Base-by-base conservation (phyloP, 228 moss, liverwort and hornwort genomes). In the Sphagnum magellanicum region DNA sequence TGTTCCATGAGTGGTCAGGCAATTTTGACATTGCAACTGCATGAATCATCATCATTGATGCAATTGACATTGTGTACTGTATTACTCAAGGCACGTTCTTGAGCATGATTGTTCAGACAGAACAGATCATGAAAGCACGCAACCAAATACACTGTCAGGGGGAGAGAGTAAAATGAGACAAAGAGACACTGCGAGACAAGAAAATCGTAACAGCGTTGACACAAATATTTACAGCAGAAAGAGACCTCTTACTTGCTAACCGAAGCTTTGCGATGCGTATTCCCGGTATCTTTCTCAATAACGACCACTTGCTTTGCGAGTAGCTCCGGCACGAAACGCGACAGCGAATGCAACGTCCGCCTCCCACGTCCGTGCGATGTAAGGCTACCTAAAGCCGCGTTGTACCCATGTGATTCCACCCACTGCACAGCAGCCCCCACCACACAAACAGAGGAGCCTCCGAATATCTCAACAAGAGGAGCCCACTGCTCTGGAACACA, bases 241-340 rank as follows among this genome's bases (percentile, higher is more conserved):
- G 46, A 66, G 53, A 8, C 5, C 71, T 81, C 92, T 76, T 66
- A 83, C 88, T 84, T 92, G 83, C 76, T 78, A 62, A 92, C 66
- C n/a, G 79, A 71, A 46, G 74, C 73, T 4, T 67, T 58, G 5
- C 13, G 61, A 13, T 57, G 50, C 49, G 65, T 64, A 53, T 70
- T 67, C 64, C 72, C 78, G 50, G 72, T 69, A 63, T 78, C 74
- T 60, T 82, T 83, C 65, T 88, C 88, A 15, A 88, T 77, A 63
- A 86, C 90, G 52, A 88, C 88, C 15, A 90, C 78, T 67, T 88
- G 78, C 49, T 79, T 86, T n/a, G 82, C 84, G 53, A 90, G 65
- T 15, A 92, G 74, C 75, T 92, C 92, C 53, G 92, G 86, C 65
- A 90, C 92, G 67, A 92, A 76, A 49, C 82, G 85, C 75, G 82